Base-by-base conservation (phyloP, 306 rosid species). In the Aeschynomene evenia region DNA sequence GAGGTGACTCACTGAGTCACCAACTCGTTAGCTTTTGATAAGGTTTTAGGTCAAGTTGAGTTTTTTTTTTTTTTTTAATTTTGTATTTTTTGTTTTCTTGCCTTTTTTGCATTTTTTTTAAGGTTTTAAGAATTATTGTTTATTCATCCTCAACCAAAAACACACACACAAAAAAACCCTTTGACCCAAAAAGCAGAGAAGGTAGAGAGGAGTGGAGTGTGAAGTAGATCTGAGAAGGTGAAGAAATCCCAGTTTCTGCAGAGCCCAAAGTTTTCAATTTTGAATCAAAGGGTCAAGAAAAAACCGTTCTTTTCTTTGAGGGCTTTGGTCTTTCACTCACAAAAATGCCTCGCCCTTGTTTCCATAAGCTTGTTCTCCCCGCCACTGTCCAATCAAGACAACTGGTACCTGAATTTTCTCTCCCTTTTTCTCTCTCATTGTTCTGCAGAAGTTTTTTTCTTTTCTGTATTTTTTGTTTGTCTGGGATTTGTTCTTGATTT, bases 341-440 rank as follows among this genome's bases (percentile, higher is more conserved):
- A 83, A 72, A 70, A 79, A 91, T 91, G 97, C 90, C 81, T 45
- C 81, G 78, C 64, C 89, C 97, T 61, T 86, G 66, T 83, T 94
- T 94, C 57, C 82, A 85, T 81, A 91, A 94, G 92, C 88, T 94
- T 83, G 72, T 94, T 81, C 80, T 87, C 28, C 72, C 92, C 1
- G 82, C 96, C 15, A 83, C 89, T 46, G 53, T 91, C 66, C 88
- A 87, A 70, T 74, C 88, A 33, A 87, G 69, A 22, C 90, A 88
- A 70, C 82, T 94, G 99, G 99, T 94, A 91, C 68, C 59, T 70
- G 33, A 36, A 58, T 75, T 51, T 73, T 73, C 56, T 79, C 40
- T 13, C 51, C 34, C 46, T 75, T 70, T 37, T 66, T 53, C 53
- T 19, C 40, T 51, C 29, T 45, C 15, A 31, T 4, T 61, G 31